Percentiles rank a stretch among this genome's conserved stretches.
Evolutionary conservation across 2,329 filamentous ascomycete species (phyloP).

Genomic region (Lomentospora prolificans): DNA sequence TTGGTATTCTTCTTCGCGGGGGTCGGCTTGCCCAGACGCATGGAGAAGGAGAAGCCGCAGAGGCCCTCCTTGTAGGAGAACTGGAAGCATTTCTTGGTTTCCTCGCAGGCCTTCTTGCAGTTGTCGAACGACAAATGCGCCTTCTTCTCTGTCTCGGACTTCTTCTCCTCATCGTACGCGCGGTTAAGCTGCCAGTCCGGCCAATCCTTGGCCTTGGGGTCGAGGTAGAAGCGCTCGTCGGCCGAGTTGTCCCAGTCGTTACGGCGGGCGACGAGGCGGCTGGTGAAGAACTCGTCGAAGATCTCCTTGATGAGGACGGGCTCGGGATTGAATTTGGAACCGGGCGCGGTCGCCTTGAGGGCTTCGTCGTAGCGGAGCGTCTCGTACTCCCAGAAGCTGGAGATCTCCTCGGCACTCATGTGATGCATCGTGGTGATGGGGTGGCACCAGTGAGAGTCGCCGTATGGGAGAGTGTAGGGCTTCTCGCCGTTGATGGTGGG

Average conservation of each 20-base stretch:
- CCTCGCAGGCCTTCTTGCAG: conserved; percentile 35
- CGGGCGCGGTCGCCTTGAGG: conserved; percentile 9
- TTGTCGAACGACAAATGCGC: conserved; percentile 31
- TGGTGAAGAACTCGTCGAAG: conserved; percentile 34
- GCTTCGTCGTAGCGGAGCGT: conserved; percentile 21
- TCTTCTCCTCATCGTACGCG: conserved; percentile 21
- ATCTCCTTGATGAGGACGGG: conserved; percentile 36
- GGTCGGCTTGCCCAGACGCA: conserved; percentile 29
- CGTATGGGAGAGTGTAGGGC: conserved; percentile 37
- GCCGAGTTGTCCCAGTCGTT: conserved; percentile 45
- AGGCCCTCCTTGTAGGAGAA: conserved; percentile 28
- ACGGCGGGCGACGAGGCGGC: conserved; percentile 25
- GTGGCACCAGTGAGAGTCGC: conserved; percentile 41
- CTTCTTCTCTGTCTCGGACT: conserved; percentile 26
- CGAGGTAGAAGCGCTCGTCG: conserved; percentile 33
- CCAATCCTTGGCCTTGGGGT: conserved; percentile 20
- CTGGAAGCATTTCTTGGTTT: conserved; percentile 27
- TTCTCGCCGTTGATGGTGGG: conserved; percentile 48
- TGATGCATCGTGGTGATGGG: conserved; percentile 48
- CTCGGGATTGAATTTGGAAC: conserved; percentile 9
- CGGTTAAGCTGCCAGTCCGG: conserved; percentile 21
- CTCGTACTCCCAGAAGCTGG: conserved; percentile 42
- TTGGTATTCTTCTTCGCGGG: conserved; percentile 16
- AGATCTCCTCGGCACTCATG: conserved; percentile 38
- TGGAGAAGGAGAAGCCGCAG: conserved; percentile 24